Evolutionary conservation across 179 eudicot species (phyloP), one percentile per base, ranked within the genome.

Genomic region (Spergularia azorica): DNA sequence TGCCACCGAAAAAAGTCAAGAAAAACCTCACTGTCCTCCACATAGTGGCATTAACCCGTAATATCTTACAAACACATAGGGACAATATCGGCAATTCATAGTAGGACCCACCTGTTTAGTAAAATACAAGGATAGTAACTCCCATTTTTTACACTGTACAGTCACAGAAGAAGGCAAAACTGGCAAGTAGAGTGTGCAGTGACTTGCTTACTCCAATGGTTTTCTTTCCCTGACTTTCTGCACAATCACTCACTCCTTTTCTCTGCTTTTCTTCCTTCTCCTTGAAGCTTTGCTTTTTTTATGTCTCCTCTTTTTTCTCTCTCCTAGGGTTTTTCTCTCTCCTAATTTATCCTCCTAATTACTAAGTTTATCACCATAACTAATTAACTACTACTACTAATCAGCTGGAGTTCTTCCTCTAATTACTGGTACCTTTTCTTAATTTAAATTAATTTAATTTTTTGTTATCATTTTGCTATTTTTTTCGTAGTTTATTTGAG

Each of bases 271-370:
- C 61, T 62, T 70, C 81, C 71, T 78, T 80, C 72, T 77, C 78
- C 67, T 73, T 46, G 81, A 62, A 69, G 50, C 60, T 75, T 63
- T 61, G 51, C 50, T 46, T 6, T 70, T 2, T 50, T 67, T 46
- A 15, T 15, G 48, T 26, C 36, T 18, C 60, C 14, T 59, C 17
- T 9, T 9, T 21, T 67, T 62, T 74, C 83, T 74, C 80, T 80
- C 72, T 77, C 80, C 67, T 73, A 56, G 84, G 68, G 73, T 67
- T 67, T 75, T 63, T 68, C 66, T 41, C 15, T 10, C 63, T 58
- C 67, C 17, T 57, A 12, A 36, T 18, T 43, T 64, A 43, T n/a
- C 71, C 17, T 4, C 38, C 14, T 38, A 26, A 26, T 46, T 46
- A 36, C 39, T 46, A 0, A 46, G 50, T 46, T 46, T 5, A 46